A percentile compares a stretch with the other conserved stretches of the same genome.
These are phyloP conservation scores for Escallonia herrerae DNA, from an alignment of 129 eudicot genomes.

Conservation along the genomic window DNA sequence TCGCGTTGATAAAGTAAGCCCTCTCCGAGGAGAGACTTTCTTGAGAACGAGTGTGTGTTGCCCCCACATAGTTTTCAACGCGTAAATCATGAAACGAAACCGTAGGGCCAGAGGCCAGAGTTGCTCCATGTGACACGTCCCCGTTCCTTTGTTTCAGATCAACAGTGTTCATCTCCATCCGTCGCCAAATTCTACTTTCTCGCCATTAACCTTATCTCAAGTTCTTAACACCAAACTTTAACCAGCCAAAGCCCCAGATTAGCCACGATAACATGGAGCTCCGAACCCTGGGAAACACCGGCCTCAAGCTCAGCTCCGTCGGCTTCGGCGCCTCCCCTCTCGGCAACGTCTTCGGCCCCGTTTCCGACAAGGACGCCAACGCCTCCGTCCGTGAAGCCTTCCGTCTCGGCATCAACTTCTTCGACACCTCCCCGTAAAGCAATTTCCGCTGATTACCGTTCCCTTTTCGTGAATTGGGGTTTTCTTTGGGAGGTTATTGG, in stretches of 20 bases:
- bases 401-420: constrained; percentile 83
- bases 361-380: constrained; percentile 69
- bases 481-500: not conserved
- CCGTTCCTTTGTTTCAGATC: too few species aligned
- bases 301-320: constrained; percentile 68
- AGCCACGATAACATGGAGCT: constrained; percentile 36
- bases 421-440: constrained; percentile 91
- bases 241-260: not conserved
- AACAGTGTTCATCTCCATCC: not conserved
- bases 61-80: too few species aligned
- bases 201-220: not conserved
- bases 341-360: constrained; percentile 86
- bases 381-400: constrained; percentile 80
- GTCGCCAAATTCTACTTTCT: not conserved
- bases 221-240: constrained; percentile 6
- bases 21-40: too few species aligned
- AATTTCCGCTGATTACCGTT: not conserved
- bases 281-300: constrained; percentile 79
- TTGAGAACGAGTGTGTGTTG: too few species aligned
- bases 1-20: too few species aligned
- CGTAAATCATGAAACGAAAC: too few species aligned
- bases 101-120: too few species aligned
- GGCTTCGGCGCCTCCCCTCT: constrained; percentile 99
- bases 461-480: not conserved
- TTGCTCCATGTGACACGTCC: too few species aligned